A percentile compares a stretch with the other conserved stretches of the same genome.
phyloP scores from a whole-genome alignment of 2,329 filamentous ascomycete genomes.

The Myrmaecium sp. region DNA sequence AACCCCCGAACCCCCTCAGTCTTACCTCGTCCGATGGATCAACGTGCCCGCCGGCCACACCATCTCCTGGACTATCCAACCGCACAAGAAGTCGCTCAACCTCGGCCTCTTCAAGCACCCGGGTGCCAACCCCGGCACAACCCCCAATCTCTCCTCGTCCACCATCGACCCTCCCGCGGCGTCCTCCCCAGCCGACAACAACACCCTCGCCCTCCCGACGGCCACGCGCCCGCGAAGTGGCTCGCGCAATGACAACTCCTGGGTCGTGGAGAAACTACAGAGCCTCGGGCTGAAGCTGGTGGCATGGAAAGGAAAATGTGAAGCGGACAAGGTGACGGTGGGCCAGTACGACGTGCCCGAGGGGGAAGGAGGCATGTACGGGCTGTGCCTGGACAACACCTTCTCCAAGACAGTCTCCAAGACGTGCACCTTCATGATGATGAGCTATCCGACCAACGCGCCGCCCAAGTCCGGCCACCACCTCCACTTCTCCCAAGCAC shows the following conservation, averaged over 20 bases:
- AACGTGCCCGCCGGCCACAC: slow-evolving; percentile 79
- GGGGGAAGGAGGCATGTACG: slow-evolving; percentile 80
- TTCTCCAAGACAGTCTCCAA: slow-evolving; percentile 89
- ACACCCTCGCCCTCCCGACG: slow-evolving; percentile 38
- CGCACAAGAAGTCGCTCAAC: slow-evolving; percentile 96
- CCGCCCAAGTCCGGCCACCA: slow-evolving; percentile 60
- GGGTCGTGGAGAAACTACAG: slow-evolving; percentile 49
- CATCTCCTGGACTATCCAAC: slow-evolving; percentile 94
- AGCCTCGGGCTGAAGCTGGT: slow-evolving; percentile 45
- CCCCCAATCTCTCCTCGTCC: slow-evolving; percentile 19
- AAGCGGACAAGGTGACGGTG: slow-evolving; percentile 87
- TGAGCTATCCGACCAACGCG: slow-evolving; percentile 77
- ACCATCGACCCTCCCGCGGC: slow-evolving; percentile 14
- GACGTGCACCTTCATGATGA: slow-evolving; percentile 81
- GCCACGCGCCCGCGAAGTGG: slow-evolving; percentile 33
- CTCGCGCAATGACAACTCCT: slow-evolving; percentile 49
- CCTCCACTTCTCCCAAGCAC: slow-evolving; percentile 40
- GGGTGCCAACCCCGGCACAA: slow-evolving; percentile 43
- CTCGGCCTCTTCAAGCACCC: slow-evolving; percentile 98
- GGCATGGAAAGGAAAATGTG: slow-evolving; percentile 81
- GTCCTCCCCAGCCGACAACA: slow-evolving; percentile 26
- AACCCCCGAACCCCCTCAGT: slow-evolving; percentile 36
- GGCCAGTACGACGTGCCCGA: slow-evolving; percentile 66
- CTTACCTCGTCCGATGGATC: slow-evolving; percentile 96
- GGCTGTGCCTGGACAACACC: slow-evolving; percentile 94